Evolutionary conservation across 139 green algal species (phyloP), one percentile per base, ranked within the genome.

Genomic region (Coelastrella sp.): DNA sequence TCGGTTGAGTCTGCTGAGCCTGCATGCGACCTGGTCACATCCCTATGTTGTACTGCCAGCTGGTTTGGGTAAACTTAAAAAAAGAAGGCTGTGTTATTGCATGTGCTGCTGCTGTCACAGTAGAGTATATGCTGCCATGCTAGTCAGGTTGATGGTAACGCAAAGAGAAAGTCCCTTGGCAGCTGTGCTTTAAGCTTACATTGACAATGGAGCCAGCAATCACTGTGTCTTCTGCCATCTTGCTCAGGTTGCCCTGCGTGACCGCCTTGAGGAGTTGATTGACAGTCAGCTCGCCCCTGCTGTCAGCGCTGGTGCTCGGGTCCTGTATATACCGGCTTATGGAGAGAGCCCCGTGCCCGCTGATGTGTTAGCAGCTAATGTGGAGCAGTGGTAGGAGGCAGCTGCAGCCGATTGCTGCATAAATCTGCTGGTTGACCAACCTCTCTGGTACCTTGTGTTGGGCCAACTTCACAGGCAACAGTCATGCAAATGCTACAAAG

Each of bases 161-260:
- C 32, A 47, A 47, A 47, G 32, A 47, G 32, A 47, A 47, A 47
- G 32, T 47, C 32, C 32, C 32, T 47, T 47, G 32, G 32, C 32
- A 47, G 32, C 32, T 47, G 32, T 47, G 32, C 32, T 47, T 47
- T 47, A 47, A 47, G 32, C 32, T 47, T 47, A 1, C 32, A 47
- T 47, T 47, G 32, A 47, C 32, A 19, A 13, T 71, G 61, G 61
- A 71, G 61, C 10, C 61, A 71, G 61, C 61, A 71, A 2, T 71
- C 61, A 71, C 61, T 19, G 61, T 13, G 8, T 10, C 61, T 71
- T 10, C 8, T 71, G 61, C 61, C 11, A 2, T 4, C 0, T 71
- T 10, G 11, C 94, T 88, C 88, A 85, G 75, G 93, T 96, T 65
- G 95, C 93, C 11, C 85, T 96, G 71, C 61, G 47, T 13, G 87